Evolutionary conservation across 2,329 filamentous ascomycete genomes (phyloP), one percentile per base, ranked within the genome.

Genomic region (Rhytidhysteron rufulum): DNA sequence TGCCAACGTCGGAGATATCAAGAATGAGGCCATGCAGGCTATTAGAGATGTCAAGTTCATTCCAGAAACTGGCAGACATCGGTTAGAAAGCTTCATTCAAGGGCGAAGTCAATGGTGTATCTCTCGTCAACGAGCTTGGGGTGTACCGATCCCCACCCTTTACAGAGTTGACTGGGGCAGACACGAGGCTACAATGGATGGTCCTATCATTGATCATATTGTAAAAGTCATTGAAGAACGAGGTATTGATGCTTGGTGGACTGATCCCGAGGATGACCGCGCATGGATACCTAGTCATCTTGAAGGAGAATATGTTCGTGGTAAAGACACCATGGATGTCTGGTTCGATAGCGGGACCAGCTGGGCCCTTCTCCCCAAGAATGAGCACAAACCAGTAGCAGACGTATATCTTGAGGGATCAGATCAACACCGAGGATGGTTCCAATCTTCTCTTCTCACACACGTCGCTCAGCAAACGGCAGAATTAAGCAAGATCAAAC

Each of bases 341-440:
- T 98, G 93, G 93, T 98, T 98, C 54, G 93, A 98, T 63, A 97
- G 93, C 50, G 93, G 93, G 5, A 95, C 86, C 36, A 95, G 88
- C 57, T 98, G 93, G 93, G 85, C 78, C 2, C 46, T 66, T 3
- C 63, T 65, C 19, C 57, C 52, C 7, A 60, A 51, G 22, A 54
- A 44, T 24, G 45, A 43, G 5, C 58, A 63, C 20, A 48, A 60
- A 40, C 49, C 82, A 62, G 46, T 72, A 18, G 88, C 88, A 1
- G 89, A 98, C 61, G 78, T 97, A 18, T 97, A 95, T 60, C 77
- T 97, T 3, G 93, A 98, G 69, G 93, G 93, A 22, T 87, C 85
- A 3, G 93, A 98, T 63, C 93, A 98, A 63, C 93, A 98, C 65
- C 85, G 93, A 29, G 93, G 93, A 21, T 98, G 93, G 93, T 98